phyloP scores from a whole-genome alignment of 352 stramenopile species.

The Globisporangium viniferum region DNA sequence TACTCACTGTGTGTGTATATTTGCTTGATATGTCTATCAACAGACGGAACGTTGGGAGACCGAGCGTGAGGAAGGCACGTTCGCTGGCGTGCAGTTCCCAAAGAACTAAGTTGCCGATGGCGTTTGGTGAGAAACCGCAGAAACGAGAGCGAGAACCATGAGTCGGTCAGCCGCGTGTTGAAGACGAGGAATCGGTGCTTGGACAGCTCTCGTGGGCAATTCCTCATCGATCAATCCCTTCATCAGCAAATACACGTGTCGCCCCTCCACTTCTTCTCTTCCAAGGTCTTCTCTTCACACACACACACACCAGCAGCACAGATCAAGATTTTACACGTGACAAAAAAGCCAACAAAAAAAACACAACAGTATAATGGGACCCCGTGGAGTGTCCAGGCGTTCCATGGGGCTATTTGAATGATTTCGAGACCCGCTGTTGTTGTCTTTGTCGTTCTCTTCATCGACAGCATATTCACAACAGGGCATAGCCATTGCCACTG shows the following conservation, averaged over 20 bases:
- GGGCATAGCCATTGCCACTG: no score
- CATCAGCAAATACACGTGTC: constrained; percentile 8
- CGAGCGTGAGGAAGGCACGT: constrained; percentile 79
- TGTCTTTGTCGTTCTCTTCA: background rate
- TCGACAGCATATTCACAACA: background rate
- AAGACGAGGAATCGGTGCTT: background rate
- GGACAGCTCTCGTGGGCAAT: background rate
- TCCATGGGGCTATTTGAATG: background rate
- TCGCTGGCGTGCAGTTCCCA: constrained; percentile 78
- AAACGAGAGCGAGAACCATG: background rate
- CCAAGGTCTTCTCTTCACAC: background rate
- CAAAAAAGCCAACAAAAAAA: background rate
- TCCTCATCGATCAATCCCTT: background rate
- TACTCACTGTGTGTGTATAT: background rate
- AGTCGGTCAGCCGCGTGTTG: background rate
- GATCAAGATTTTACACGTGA: constrained; percentile 1
- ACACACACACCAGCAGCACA: background rate
- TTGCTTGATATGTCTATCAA: constrained; percentile 3
- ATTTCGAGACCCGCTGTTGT: background rate
- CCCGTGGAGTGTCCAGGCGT: background rate
- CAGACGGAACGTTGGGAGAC: constrained; percentile 80
- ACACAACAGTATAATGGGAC: background rate
- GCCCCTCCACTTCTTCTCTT: background rate
- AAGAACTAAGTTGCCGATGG: constrained; percentile 39
- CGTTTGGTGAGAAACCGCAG: background rate